Evolutionary conservation across 2,329 filamentous ascomycete species (phyloP), one percentile per base, ranked within the genome.

Genomic region (Aureobasidium uvarum): DNA sequence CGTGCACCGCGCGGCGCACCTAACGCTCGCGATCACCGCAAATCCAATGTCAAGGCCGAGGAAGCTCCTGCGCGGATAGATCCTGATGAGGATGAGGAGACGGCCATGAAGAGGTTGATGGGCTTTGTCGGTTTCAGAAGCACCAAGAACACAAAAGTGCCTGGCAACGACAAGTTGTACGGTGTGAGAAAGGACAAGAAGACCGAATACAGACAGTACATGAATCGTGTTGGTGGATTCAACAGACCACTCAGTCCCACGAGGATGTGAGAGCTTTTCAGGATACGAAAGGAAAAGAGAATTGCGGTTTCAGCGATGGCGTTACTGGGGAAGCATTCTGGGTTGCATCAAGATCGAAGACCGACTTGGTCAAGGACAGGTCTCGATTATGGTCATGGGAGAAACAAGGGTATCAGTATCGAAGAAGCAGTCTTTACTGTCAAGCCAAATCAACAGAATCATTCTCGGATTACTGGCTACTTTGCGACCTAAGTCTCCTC

Each of bases 161-260:
- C 85, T 0, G 95, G 95, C 1, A 99, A 99, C 74, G 87, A 82
- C 58, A 77, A 92, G 74, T 86, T 89, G 48, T 93, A 90, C 64
- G 91, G 83, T 0, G 87, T 97, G 62, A 83, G 89, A 70, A 97
- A 95, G 82, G 92, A 95, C 79, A 97, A 96, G 86, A 93, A 92
- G 85, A 90, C 89, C 16, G 86, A 96, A 81, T 98, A 97, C 74
- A 85, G 95, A 71, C 95, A 99, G 84, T 99, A 99, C 78, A 99
- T 99, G 86, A 95, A 95, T 74, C 85, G 90, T 65, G 82, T 87
- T 60, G 90, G 90, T 65, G 90, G 90, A 6, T 95, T 95, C 81
- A 95, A 94, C 75, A 79, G 90, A 71, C 90, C 90, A 52, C 79
- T 93, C 62, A 71, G 69, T 64, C 71, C 71, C 18, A 65, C 63